Base-by-base conservation (phyloP, 1,284 basidiomycete species). In the Malassezia slooffiae region DNA sequence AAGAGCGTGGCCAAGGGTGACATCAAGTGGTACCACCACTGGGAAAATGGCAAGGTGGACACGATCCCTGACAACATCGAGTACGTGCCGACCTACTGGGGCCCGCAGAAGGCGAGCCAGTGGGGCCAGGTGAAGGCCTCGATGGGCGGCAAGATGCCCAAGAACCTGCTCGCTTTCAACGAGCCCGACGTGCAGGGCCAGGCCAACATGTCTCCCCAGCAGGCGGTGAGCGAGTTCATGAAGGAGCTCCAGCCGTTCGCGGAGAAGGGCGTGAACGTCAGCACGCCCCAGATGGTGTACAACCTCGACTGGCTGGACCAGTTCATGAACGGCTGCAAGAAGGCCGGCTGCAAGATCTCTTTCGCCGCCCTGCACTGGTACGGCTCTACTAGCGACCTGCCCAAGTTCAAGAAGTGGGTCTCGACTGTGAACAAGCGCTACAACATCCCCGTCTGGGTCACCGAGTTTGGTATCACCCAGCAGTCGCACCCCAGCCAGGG, bases 311-410 rank as follows among this genome's bases (percentile, higher is more conserved):
- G 60, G 63, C 41, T 68, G 9, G 27, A 57, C 22, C 23, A 46
- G 19, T 65, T 68, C 36, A 56, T 63, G 53, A 31, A 23, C 23
- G 42, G 53, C 16, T 58, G 65, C 43, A 39, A 57, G 15, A 41
- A 47, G 16, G 26, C 50, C 15, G 62, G 60, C 3, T 60, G 56
- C 47, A 46, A 59, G 13, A 51, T 58, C 21, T 52, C 54, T 38
- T 63, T 67, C 37, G 52, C 62, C 15, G 58, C 66, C 3, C 28
- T 65, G n/a, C 66, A 68, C 52, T 68, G 62, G 60, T 68, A 68
- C 47, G 64, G 64, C 7, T 47, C 50, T 13, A 54, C 47, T 41
- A 34, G 44, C 10, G 60, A 67, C 37, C 43, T 62, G 15, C 55
- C 52, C 47, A 50, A 54, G 28, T 52, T 67, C 21, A 59, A 53